phyloP scores from a whole-genome alignment of 2,329 filamentous ascomycete genomes.

The Fusarium humuli region DNA sequence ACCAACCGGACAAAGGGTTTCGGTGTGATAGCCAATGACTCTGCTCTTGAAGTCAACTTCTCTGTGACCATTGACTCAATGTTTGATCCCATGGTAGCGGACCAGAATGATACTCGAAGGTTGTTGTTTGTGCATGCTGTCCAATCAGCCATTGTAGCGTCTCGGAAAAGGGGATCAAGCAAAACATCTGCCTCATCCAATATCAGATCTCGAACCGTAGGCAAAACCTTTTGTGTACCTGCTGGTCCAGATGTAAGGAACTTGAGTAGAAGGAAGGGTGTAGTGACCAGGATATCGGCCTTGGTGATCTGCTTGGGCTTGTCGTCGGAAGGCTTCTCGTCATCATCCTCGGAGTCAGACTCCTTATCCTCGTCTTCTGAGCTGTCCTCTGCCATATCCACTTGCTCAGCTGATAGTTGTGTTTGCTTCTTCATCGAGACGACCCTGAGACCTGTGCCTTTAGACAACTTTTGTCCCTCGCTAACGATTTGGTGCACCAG shows the following conservation, averaged over 20 bases:
- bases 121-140: conserved; percentile 75
- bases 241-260: conserved; percentile 66
- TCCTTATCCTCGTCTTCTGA: conserved; percentile 56
- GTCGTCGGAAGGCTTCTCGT: conserved; percentile 37
- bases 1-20: conserved; percentile 82
- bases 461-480: conserved; percentile 84
- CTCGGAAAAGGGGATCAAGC: conserved; percentile 88
- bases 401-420: conserved; percentile 67
- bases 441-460: conserved; percentile 81
- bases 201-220: conserved; percentile 78
- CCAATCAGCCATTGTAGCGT: conserved; percentile 90
- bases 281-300: conserved; percentile 57
- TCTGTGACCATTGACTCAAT: conserved; percentile 82
- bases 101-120: conserved; percentile 89
- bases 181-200: conserved; percentile 97
- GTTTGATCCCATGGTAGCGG: conserved; percentile 94
- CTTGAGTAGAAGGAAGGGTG: conserved; percentile 75
- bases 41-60: conserved; percentile 69
- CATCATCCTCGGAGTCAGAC: conserved; percentile 52
- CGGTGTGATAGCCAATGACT: conserved; percentile 51
- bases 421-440: conserved; percentile 89
- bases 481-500: conserved; percentile 83
- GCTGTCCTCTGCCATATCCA: conserved; percentile 53
- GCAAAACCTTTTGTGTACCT: conserved; percentile 63
- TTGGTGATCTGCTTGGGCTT: conserved; percentile 49